A percentile compares a stretch with the other conserved stretches of the same genome.
phyloP scores from a whole-genome alignment of 192 early-diverging fungal genomes.

The Umbelopsis sp. region DNA sequence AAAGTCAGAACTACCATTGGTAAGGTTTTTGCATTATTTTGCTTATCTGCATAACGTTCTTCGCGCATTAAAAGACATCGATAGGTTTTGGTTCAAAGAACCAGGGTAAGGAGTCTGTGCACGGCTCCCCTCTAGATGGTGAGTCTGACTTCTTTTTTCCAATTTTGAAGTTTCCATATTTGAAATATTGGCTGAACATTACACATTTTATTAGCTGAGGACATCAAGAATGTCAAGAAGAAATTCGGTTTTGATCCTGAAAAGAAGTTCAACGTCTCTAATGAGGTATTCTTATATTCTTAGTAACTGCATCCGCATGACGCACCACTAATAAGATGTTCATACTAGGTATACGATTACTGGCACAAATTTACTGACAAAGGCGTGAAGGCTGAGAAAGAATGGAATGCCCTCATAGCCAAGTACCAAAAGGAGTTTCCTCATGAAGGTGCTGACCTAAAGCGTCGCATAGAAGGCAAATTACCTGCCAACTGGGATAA shows the following conservation, averaged over 20 bases:
- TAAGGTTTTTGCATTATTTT: background rate
- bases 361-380: slow-evolving; percentile 55
- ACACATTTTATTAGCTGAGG: slow-evolving; percentile 45
- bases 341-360: slow-evolving; percentile 49
- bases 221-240: slow-evolving; percentile 78
- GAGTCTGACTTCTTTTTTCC: background rate
- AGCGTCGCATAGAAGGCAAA: slow-evolving; percentile 69
- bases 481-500: slow-evolving; percentile 71
- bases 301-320: background rate
- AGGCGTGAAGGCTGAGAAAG: slow-evolving; percentile 62
- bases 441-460: slow-evolving; percentile 65
- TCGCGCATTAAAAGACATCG: background rate
- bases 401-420: slow-evolving; percentile 74
- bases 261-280: slow-evolving; percentile 72
- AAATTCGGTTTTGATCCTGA: slow-evolving; percentile 83
- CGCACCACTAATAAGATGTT: background rate
- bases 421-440: slow-evolving; percentile 70
- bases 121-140: slow-evolving; percentile 78
- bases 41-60: background rate
- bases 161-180: background rate
- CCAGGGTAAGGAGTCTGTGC: slow-evolving; percentile 88
- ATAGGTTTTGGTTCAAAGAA: slow-evolving; percentile 79
- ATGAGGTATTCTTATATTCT: slow-evolving; percentile 29
- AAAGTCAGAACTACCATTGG: slow-evolving; percentile 93
- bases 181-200: background rate